Conservation (phyloP, 2,329 filamentous ascomycete genomes). For the Botryotinia convoluta region DNA sequence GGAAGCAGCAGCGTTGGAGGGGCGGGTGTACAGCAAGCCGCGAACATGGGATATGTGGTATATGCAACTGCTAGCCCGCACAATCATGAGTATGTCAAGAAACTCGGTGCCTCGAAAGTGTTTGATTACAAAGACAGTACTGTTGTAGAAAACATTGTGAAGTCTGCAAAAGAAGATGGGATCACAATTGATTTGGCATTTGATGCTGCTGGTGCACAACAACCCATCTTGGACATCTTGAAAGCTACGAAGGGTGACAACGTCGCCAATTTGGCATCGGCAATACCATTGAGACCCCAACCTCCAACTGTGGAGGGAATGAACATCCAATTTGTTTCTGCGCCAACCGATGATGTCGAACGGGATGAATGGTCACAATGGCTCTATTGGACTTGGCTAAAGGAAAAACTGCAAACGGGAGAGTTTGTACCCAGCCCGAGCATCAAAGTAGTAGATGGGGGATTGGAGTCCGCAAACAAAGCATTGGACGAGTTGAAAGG, state of each 20-base stretch:
- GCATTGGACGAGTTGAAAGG: slow-evolving; percentile 43
- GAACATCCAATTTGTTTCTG: slow-evolving; percentile 39
- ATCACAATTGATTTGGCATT: slow-evolving; percentile 16
- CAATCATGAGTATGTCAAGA: slow-evolving; percentile 29
- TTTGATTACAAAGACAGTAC: slow-evolving; percentile 27
- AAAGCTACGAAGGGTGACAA: slow-evolving; percentile 49
- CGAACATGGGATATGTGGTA: slow-evolving; percentile 43
- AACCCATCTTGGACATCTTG: slow-evolving; percentile 50
- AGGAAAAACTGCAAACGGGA: slow-evolving; percentile 25
- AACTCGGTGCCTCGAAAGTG: slow-evolving; percentile 23
- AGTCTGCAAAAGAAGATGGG: slow-evolving; percentile 25
- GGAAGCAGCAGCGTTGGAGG: slow-evolving; percentile 27
- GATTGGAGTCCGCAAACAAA: slow-evolving; percentile 36
- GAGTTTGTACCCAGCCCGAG: slow-evolving; percentile 41
- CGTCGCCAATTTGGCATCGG: slow-evolving; percentile 48
- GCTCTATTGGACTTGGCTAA: slow-evolving; percentile 33
- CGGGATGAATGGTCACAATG: slow-evolving; percentile 27
- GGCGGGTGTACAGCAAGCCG: slow-evolving; percentile 45
- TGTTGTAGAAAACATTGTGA: slow-evolving; percentile 34
- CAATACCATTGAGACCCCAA: slow-evolving; percentile 54
- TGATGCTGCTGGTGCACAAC: slow-evolving; percentile 15
- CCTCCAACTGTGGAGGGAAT: slow-evolving; percentile 2
- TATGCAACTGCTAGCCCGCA: slow-evolving; percentile 37
- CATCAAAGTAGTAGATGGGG: slow-evolving; percentile 42
- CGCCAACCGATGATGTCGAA: slow-evolving; percentile 48